Evolutionary conservation across 2,329 filamentous ascomycete species (phyloP).

Genomic region (Hortaea sp.): DNA sequence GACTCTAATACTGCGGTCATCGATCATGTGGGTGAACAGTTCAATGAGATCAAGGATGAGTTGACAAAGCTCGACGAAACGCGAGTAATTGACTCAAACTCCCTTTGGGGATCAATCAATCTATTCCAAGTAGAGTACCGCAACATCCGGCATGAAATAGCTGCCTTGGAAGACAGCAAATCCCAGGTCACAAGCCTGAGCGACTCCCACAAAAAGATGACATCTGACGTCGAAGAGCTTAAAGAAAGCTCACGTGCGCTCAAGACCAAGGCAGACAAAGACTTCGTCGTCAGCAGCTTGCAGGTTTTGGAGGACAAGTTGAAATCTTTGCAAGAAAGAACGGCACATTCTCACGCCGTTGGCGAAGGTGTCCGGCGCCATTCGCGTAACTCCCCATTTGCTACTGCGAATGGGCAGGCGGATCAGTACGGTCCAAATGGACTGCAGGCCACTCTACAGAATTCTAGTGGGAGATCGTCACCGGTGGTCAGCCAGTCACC

Average conservation of each 20-base stretch:
- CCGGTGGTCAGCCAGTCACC: too few relatives aligned
- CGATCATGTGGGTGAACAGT: background rate
- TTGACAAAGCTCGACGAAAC: background rate
- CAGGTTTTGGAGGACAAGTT: background rate
- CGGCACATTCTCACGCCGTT: background rate
- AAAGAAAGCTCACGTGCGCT: background rate
- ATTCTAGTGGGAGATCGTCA: too few relatives aligned
- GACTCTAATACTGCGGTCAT: background rate
- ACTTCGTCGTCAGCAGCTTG: background rate
- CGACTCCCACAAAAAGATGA: background rate
- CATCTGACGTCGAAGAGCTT: background rate
- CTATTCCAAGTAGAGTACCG: background rate
- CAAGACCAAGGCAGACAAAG: background rate
- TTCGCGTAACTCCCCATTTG: background rate
- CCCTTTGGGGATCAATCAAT: background rate
- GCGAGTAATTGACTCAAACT: background rate
- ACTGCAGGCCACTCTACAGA: too few relatives aligned
- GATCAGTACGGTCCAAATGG: too few relatives aligned
- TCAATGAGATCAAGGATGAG: background rate
- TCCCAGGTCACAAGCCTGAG: background rate
- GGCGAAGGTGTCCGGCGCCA: too few relatives aligned
- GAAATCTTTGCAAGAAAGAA: background rate
- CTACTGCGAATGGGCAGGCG: background rate
- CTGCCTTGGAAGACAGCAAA: background rate
- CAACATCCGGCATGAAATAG: background rate